Evolutionary conservation across 495 filamentous ascomycete species (phyloP).

Genomic region (Penicillium ucsense): DNA sequence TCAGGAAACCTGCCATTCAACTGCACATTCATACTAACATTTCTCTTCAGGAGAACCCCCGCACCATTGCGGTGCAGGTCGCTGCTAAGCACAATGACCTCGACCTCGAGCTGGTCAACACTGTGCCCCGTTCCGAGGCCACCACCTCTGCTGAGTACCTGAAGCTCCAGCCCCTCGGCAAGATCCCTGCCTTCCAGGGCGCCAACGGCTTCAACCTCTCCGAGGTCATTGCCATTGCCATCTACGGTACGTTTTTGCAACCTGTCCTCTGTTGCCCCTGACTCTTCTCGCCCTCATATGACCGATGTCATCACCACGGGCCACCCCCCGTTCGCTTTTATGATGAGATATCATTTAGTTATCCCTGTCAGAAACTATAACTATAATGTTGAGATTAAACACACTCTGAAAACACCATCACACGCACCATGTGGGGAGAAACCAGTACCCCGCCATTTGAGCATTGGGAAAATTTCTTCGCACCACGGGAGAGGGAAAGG

Average conservation of each 20-base stretch:
- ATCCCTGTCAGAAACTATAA: constrained; percentile 87
- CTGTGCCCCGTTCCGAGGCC: constrained; percentile 36
- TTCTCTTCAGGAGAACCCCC: constrained; percentile 63
- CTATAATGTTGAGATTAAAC: constrained; percentile 63
- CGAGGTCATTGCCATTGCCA: constrained; percentile 89
- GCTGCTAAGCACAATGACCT: constrained; percentile 94
- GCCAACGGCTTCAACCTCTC: constrained; percentile 81
- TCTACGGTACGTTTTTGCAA: constrained; percentile 72
- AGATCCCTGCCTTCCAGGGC: constrained; percentile 86
- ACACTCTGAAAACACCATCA: constrained; percentile 45
- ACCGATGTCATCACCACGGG: neutral
- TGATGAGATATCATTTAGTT: constrained; percentile 89
- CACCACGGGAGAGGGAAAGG: neutral
- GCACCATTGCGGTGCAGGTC: constrained; percentile 76
- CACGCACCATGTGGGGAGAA: constrained; percentile 3
- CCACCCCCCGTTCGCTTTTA: constrained; percentile 22
- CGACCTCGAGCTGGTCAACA: constrained; percentile 73
- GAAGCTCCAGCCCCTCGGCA: constrained; percentile 78
- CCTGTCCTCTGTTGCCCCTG: constrained; percentile 3
- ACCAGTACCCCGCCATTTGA: constrained; percentile 23
- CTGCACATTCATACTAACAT: constrained; percentile 10
- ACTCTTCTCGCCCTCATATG: neutral
- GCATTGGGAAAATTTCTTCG: constrained; percentile 13
- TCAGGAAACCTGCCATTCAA: neutral
- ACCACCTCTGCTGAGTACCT: constrained; percentile 58